Percentiles rank a stretch among this genome's conserved stretches.
Conservation (phyloP, 192 early-diverging fungal species). For the Umbelopsis sp. region DNA sequence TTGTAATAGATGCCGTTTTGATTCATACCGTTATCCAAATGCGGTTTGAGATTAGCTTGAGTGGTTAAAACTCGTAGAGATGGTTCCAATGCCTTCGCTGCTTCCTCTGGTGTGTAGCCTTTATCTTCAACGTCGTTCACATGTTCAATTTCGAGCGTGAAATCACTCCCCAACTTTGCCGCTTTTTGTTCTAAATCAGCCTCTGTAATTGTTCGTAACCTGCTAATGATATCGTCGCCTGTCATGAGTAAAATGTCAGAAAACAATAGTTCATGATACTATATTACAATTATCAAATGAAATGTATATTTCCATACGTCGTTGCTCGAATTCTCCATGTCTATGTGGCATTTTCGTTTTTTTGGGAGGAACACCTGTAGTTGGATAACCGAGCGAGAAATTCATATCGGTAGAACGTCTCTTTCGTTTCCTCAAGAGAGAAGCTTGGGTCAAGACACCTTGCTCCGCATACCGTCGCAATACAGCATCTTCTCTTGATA, state of each 20-base stretch:
- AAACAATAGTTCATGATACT: background rate
- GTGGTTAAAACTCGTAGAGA: conserved; percentile 23
- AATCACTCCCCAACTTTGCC: conserved; percentile 20
- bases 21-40: conserved; percentile 46
- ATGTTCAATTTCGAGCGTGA: conserved; percentile 32
- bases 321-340: conserved; percentile 42
- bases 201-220: conserved; percentile 35
- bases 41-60: conserved; percentile 41
- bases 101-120: background rate
- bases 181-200: conserved; percentile 41
- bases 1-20: conserved; percentile 49
- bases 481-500: conserved; percentile 32
- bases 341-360: conserved; percentile 44
- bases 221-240: conserved; percentile 41
- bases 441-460: conserved; percentile 33
- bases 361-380: conserved; percentile 22
- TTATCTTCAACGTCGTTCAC: conserved; percentile 5
- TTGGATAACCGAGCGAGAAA: conserved; percentile 21
- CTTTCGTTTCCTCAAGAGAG: conserved; percentile 34
- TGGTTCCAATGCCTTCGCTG: conserved; percentile 30
- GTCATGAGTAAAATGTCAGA: background rate
- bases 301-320: no score
- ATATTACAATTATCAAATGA: background rate
- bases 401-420: conserved; percentile 27
- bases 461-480: conserved; percentile 36